Evolutionary conservation across 129 eudicot genomes (phyloP).

Genomic region (Helianthus annuus): DNA sequence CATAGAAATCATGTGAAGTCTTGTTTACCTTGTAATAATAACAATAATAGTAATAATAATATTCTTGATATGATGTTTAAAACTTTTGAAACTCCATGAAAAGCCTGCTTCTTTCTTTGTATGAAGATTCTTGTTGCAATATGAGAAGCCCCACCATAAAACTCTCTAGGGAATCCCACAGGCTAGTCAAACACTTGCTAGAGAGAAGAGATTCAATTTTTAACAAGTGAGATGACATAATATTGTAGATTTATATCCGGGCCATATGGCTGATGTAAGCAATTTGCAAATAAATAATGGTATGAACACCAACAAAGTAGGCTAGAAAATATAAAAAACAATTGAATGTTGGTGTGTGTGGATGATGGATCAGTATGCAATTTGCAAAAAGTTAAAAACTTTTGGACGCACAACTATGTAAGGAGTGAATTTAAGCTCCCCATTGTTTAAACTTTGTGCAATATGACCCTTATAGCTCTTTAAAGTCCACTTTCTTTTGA

Average conservation of each 20-base stretch:
- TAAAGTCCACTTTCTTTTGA: neutral
- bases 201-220: constrained; percentile 31
- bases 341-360: constrained; percentile 28
- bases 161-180: constrained; percentile 43
- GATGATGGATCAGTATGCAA: constrained; percentile 35
- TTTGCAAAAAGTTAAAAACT: constrained; percentile 10
- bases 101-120: constrained; percentile 11
- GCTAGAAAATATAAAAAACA: neutral
- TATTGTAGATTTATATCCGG: neutral
- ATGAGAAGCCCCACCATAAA: constrained; percentile 35
- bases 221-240: constrained; percentile 28
- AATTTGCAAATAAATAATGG: constrained; percentile 12
- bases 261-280: constrained; percentile 33
- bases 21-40: constrained; percentile 28
- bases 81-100: constrained; percentile 22
- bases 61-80: constrained; percentile 11
- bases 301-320: constrained; percentile 18
- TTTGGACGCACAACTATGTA: constrained; percentile 12
- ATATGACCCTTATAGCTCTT: neutral
- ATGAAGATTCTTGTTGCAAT: constrained; percentile 40
- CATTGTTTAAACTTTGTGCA: neutral
- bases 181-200: constrained; percentile 38
- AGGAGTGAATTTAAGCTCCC: too few relatives aligned
- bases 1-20: constrained; percentile 10
- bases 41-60: neutral